A percentile compares a stretch with the other conserved stretches of the same genome.
Evolutionary conservation across 805 yeast species (phyloP).

Genomic region (Metschnikowia dekortorum): DNA sequence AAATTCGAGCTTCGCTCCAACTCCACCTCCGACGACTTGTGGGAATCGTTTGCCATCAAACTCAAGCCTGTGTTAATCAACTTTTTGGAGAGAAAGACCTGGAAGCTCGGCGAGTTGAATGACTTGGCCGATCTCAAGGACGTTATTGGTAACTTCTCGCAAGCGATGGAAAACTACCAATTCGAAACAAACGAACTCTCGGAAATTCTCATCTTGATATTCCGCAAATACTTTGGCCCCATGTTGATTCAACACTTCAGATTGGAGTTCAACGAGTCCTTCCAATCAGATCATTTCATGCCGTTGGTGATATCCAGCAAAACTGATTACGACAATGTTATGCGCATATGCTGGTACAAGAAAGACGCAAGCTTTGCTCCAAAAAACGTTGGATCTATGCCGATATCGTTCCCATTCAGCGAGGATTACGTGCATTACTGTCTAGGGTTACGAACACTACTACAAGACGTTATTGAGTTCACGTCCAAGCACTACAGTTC

Average conservation of each 20-base stretch:
- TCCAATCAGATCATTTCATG: constrained; percentile 83
- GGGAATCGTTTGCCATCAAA: constrained; percentile 63
- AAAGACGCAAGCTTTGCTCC: constrained; percentile 47
- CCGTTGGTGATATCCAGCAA: constrained; percentile 67
- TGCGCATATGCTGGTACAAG: constrained; percentile 66
- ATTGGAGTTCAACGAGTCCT: constrained; percentile 54
- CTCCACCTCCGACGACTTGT: constrained; percentile 63
- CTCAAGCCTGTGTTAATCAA: constrained; percentile 54
- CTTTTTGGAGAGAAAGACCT: constrained; percentile 39
- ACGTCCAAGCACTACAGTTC: constrained; percentile 60
- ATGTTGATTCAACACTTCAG: constrained; percentile 52
- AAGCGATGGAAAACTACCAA: constrained; percentile 70
- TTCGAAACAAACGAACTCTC: constrained; percentile 58
- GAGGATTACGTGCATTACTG: constrained; percentile 85
- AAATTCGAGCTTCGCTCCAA: constrained; percentile 59
- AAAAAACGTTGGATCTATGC: constrained; percentile 47
- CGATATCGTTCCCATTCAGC: constrained; percentile 72
- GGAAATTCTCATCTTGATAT: constrained; percentile 53
- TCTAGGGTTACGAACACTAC: constrained; percentile 61
- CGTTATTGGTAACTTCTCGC: constrained; percentile 64
- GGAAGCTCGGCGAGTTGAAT: constrained; percentile 29
- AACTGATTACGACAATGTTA: constrained; percentile 57
- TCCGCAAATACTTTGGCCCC: constrained; percentile 56
- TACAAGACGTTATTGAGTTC: constrained; percentile 62
- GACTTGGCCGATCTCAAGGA: constrained; percentile 55